phyloP scores from a whole-genome alignment of 2,329 filamentous ascomycete species.

The Didymella pinodella region DNA sequence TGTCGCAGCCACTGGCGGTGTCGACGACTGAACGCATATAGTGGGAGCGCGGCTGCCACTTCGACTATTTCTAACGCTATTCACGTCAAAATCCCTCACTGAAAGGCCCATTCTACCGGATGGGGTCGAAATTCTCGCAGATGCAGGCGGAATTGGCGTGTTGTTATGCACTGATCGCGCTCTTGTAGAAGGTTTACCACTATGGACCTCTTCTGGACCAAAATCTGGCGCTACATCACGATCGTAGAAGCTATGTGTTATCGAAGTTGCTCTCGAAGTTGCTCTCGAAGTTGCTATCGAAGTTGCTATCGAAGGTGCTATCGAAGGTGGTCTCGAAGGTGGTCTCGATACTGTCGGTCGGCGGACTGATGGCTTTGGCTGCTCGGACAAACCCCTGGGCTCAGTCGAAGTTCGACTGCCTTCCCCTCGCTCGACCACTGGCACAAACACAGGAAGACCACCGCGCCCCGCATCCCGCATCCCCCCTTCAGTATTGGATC shows the following conservation, averaged over 20 bases:
- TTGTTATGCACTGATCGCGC: neutral
- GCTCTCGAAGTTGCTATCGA: neutral
- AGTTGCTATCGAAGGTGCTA: neutral
- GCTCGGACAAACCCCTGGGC: too few species aligned
- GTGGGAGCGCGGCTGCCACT: neutral
- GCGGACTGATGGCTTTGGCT: neutral
- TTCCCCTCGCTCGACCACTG: neutral
- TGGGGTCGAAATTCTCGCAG: neutral
- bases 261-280: neutral
- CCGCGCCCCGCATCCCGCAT: too few species aligned
- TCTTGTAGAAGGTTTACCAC: neutral
- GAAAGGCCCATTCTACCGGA: too few species aligned
- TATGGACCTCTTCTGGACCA: neutral
- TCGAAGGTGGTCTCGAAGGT: neutral
- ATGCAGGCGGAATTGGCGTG: neutral
- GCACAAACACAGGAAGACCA: neutral
- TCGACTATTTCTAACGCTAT: neutral
- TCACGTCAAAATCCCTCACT: neutral
- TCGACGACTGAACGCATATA: conserved; percentile 4
- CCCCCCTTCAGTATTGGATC: neutral
- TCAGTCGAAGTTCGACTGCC: too few species aligned
- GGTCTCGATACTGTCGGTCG: neutral
- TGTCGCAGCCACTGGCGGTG: neutral
- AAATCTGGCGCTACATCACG: neutral
- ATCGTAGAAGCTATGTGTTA: neutral